Evolutionary conservation across 1,284 basidiomycete species (phyloP).

Genomic region (Xerocomus alliaceus): DNA sequence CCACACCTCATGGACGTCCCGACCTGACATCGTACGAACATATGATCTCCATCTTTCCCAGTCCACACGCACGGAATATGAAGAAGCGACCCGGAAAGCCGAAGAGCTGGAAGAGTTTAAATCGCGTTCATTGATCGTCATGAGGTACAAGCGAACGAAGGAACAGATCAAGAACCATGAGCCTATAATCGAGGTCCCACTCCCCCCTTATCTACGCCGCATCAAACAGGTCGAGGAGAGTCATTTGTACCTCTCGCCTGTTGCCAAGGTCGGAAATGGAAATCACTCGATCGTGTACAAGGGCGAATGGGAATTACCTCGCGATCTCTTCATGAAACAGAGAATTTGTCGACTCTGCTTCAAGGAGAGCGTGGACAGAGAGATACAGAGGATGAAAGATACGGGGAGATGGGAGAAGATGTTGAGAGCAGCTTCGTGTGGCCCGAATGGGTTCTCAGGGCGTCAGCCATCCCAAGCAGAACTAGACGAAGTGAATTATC

Average conservation of each 20-base stretch:
- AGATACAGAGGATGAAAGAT: conserved; percentile 32
- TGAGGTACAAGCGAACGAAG: conserved; percentile 23
- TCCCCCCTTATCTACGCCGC: conserved; percentile 25
- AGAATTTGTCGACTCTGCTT: conserved; percentile 28
- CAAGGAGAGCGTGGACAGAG: conserved; percentile 27
- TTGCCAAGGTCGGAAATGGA: conserved; percentile 42
- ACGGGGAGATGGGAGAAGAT: conserved; percentile 30
- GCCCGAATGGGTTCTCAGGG: conserved; percentile 6
- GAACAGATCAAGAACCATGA: conserved; percentile 25
- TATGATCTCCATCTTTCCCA: conserved; percentile 20
- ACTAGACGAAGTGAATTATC: conserved; percentile 2
- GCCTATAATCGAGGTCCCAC: conserved; percentile 28
- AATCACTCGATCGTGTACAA: conserved; percentile 50
- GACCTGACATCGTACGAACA: conserved; percentile 25
- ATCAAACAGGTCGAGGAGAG: conserved; percentile 37
- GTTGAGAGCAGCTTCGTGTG: conserved; percentile 12
- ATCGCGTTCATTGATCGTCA: conserved; percentile 23
- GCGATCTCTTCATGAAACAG: conserved; percentile 38
- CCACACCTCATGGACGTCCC: conserved; percentile 25
- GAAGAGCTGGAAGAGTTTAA: conserved; percentile 20
- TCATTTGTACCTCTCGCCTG: conserved; percentile 51
- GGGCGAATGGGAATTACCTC: conserved; percentile 52
- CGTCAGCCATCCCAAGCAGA: conserved; percentile 2
- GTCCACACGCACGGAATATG: neutral
- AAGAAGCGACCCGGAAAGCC: conserved; percentile 2